Base-by-base conservation (phyloP, 495 filamentous ascomycete genomes). In the Wilcoxina mikolae region DNA sequence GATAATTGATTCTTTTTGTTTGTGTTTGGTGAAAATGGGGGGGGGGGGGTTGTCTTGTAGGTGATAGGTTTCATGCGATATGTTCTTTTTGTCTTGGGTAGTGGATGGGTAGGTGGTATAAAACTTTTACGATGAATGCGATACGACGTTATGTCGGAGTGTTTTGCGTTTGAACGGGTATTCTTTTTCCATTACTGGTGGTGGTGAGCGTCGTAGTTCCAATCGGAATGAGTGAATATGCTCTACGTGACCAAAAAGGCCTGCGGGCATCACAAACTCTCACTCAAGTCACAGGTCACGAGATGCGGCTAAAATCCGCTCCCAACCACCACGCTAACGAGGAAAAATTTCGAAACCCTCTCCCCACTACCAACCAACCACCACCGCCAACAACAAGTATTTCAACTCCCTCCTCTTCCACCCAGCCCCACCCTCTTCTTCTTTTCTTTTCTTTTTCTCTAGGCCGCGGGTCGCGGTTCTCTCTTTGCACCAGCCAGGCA, bases 201-300 rank as follows among this genome's bases (percentile, higher is more conserved):
- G n/a, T n/a, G n/a, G n/a, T n/a, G n/a, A n/a, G n/a, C n/a, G n/a
- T n/a, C n/a, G n/a, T n/a, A n/a, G n/a, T 39, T 39, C 15, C 20
- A 39, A 15, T 39, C 35, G 20, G 20, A 5, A 39, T 15, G 35
- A 15, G 12, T 39, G 20, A 39, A 39, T 39, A 18, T 18, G 20
- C 15, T 39, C 15, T 39, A 39, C 20, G 20, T 18, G 20, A 12
- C 35, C 35, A 46, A 44, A 24, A 56, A 56, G 54, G 60, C 59
- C 57, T 55, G 56, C 55, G 57, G 58, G 59, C 56, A 55, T 35
- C 51, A 26, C 57, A 55, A 27, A n/a, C 42, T 45, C 42, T 46
- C 43, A 46, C 43, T 46, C 43, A 20, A 11, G 11, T 46, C 43
- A 46, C 43, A 20, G n/a, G 43, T 1, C 15, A 18, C 22, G 22